These are phyloP conservation scores for Tanacetum coccineum DNA, from an alignment of 129 eudicot genomes.

Conservation along the genomic window DNA sequence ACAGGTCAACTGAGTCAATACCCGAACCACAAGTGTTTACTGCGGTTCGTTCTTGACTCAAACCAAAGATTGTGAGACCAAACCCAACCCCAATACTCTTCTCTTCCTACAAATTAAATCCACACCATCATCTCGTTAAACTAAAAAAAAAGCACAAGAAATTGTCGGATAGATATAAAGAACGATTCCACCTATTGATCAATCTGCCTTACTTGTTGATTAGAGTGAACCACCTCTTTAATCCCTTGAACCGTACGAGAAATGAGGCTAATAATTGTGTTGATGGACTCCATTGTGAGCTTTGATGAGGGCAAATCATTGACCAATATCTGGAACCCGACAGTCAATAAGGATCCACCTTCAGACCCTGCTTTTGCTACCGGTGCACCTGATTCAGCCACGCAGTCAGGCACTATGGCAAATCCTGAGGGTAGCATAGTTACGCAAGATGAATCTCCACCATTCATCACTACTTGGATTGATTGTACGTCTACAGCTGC, in stretches of 20 bases:
- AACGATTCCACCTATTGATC: conserved; percentile 23
- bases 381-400: conserved; percentile 34
- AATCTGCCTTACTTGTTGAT: conserved; percentile 29
- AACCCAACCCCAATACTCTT: conserved; percentile 23
- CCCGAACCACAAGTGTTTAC: conserved; percentile 77
- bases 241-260: conserved; percentile 66
- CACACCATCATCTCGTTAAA: conserved; percentile 27
- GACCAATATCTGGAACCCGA: conserved; percentile 74
- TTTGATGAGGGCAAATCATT: conserved; percentile 47
- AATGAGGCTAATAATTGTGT: conserved; percentile 52
- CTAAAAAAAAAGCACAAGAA: conserved; percentile 18
- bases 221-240: conserved; percentile 46
- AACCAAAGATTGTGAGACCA: conserved; percentile 29
- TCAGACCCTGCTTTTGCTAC: conserved; percentile 30
- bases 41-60: conserved; percentile 98
- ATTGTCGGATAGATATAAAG: neutral
- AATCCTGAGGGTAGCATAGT: conserved; percentile 75
- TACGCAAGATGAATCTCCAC: conserved; percentile 65
- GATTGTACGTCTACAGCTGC: conserved; percentile 58
- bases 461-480: conserved; percentile 51
- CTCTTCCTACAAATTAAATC: conserved; percentile 34
- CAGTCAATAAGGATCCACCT: conserved; percentile 56
- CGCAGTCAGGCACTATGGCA: conserved; percentile 60
- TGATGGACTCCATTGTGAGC: conserved; percentile 60
- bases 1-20: conserved; percentile 74